Conservation (phyloP, 495 filamentous ascomycete genomes). For the Penicillium parvum region DNA sequence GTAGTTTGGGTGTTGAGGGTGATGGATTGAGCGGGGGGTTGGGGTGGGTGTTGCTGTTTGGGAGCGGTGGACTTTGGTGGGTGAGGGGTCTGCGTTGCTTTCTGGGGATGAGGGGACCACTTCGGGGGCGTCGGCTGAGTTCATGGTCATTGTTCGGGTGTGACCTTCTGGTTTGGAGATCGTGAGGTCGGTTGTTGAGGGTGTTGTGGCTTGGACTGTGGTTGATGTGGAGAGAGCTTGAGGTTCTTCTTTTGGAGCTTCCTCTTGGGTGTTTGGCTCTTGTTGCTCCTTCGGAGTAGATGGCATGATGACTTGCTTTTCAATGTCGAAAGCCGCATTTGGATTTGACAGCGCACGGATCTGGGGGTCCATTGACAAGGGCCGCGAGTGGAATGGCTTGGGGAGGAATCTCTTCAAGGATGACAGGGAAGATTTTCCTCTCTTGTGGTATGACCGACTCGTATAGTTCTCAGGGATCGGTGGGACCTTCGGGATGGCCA, state of each 20-base stretch:
- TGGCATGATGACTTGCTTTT: slow-evolving; percentile 28
- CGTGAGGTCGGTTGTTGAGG: neutral
- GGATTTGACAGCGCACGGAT: slow-evolving; percentile 39
- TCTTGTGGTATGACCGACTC: slow-evolving; percentile 17
- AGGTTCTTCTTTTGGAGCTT: neutral
- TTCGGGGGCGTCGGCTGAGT: slow-evolving; percentile 40
- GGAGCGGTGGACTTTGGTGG: slow-evolving; percentile 28
- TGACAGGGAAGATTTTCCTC: slow-evolving; percentile 38
- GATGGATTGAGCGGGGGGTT: slow-evolving; percentile 19
- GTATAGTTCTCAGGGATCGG: slow-evolving; percentile 18
- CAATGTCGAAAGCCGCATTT: slow-evolving; percentile 24
- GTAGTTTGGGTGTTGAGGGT: slow-evolving; percentile 31
- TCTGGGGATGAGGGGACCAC: no score
- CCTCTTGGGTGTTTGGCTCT: neutral
- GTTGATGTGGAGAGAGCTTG: neutral
- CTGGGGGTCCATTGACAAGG: slow-evolving; percentile 40
- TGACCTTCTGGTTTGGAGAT: slow-evolving; percentile 6
- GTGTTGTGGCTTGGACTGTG: slow-evolving; percentile 1
- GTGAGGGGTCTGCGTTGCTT: slow-evolving; percentile 6
- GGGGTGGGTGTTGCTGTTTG: slow-evolving; percentile 20
- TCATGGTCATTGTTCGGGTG: slow-evolving; percentile 33
- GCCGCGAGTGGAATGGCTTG: slow-evolving; percentile 30
- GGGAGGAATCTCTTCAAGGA: slow-evolving; percentile 37
- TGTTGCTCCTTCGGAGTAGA: neutral
- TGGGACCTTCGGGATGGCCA: slow-evolving; percentile 18